Conservation (phyloP, 2,329 filamentous ascomycete species). For the Aspergillus tanneri region DNA sequence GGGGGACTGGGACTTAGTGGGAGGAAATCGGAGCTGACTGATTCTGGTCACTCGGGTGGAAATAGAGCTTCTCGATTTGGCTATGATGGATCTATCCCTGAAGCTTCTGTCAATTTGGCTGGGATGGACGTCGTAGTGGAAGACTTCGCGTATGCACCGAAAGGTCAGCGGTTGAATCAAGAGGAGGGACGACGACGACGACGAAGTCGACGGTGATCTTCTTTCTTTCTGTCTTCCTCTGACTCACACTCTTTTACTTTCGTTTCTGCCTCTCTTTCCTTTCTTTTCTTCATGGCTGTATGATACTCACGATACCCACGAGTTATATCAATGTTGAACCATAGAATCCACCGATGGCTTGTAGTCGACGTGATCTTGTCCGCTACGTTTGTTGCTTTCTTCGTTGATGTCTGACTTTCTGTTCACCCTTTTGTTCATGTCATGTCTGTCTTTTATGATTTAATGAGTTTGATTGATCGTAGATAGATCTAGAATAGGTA, state of each 20-base stretch:
- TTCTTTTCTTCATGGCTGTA: not conserved
- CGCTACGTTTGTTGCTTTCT: too few species aligned
- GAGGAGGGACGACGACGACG: constrained; percentile 27
- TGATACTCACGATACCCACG: not conserved
- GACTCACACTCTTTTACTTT: not conserved
- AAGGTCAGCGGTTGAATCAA: constrained; percentile 13
- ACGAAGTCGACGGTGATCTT: constrained; percentile 18
- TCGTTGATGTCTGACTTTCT: too few species aligned
- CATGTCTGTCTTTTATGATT: too few species aligned
- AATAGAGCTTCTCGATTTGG: constrained; percentile 9
- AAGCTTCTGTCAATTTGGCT: constrained; percentile 3
- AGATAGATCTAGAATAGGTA: too few species aligned
- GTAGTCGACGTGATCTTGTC: too few species aligned
- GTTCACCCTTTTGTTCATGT: too few species aligned
- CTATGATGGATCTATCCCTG: constrained; percentile 5
- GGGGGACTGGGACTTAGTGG: constrained; percentile 24
- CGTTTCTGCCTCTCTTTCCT: not conserved
- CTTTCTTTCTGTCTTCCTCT: not conserved
- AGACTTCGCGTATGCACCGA: constrained; percentile 17
- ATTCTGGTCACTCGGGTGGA: too few species aligned
- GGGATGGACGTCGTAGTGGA: constrained; percentile 14
- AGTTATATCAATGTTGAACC: too few species aligned
- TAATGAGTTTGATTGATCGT: too few species aligned
- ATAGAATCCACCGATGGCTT: too few species aligned
- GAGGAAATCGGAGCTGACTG: constrained; percentile 18